Evolutionary conservation across 805 yeast species (phyloP).

Genomic region (Monosporozyma aquatica): DNA sequence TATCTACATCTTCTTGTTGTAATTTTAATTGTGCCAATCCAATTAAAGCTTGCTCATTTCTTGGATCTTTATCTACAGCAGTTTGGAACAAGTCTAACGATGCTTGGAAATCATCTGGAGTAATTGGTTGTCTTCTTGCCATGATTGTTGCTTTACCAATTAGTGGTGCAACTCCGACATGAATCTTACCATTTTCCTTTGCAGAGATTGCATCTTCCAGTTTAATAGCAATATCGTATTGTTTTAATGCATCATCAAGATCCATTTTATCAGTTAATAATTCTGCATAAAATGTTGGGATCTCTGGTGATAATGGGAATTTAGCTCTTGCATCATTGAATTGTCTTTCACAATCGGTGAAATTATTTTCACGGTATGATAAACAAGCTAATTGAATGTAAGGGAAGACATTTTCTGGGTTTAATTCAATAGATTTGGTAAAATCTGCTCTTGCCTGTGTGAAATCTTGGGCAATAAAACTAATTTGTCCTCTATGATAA

Average conservation of each 20-base stretch:
- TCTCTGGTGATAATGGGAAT: constrained; percentile 83
- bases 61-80: constrained; percentile 80
- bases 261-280: constrained; percentile 77
- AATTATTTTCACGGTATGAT: constrained; percentile 59
- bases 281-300: constrained; percentile 94
- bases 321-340: constrained; percentile 61
- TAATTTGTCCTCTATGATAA: constrained; percentile 92
- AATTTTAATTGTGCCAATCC: constrained; percentile 87
- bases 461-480: constrained; percentile 70
- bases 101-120: constrained; percentile 37
- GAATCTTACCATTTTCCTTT: constrained; percentile 45
- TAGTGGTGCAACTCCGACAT: constrained; percentile 83
- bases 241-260: constrained; percentile 59
- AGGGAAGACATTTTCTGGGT: constrained; percentile 70
- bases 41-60: constrained; percentile 79
- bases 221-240: constrained; percentile 78
- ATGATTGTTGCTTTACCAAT: constrained; percentile 77
- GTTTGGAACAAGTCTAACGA: constrained; percentile 58
- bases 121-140: constrained; percentile 38
- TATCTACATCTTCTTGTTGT: constrained; percentile 73
- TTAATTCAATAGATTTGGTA: constrained; percentile 62
- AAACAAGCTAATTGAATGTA: constrained; percentile 90
- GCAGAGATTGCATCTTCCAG: constrained; percentile 43
- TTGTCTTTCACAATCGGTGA: constrained; percentile 49
- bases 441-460: constrained; percentile 65